Conservation (phyloP, 169 alveolate species). For the Theileria luwenshuni region DNA sequence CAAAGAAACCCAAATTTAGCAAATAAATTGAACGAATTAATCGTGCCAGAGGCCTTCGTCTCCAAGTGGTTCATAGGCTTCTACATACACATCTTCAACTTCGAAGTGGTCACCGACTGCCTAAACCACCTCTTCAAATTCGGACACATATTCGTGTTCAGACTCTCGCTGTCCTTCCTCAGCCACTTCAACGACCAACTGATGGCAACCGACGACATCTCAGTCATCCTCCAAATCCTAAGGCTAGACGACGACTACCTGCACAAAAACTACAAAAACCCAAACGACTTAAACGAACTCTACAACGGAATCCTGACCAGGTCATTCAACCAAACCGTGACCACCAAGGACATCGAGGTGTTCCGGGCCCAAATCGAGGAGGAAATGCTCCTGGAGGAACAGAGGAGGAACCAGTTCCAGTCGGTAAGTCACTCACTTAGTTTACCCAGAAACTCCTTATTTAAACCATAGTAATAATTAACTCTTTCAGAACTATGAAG, state of each 20-base stretch:
- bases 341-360: constrained; percentile 42
- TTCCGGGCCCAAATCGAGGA: constrained; percentile 66
- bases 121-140: constrained; percentile 61
- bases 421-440: no score
- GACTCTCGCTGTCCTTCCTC: constrained; percentile 73
- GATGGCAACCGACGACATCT: constrained; percentile 68
- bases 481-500: constrained; percentile 27
- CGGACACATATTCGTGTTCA: constrained; percentile 74
- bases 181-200: constrained; percentile 58
- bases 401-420: constrained; percentile 67
- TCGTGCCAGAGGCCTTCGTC: constrained; percentile 80
- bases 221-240: constrained; percentile 62
- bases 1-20: constrained; percentile 57
- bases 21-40: constrained; percentile 63
- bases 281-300: constrained; percentile 52
- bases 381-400: constrained; percentile 71
- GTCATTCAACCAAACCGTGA: constrained; percentile 60
- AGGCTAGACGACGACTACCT: constrained; percentile 70
- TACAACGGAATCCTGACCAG: constrained; percentile 66
- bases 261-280: constrained; percentile 68
- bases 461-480: no score
- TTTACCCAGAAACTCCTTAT: no score
- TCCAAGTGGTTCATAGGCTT: constrained; percentile 82
- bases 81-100: constrained; percentile 72
- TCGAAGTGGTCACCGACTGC: constrained; percentile 68